A percentile compares a stretch with the other conserved stretches of the same genome.
Evolutionary conservation across 305 asterid species (phyloP).

Genomic region (Fraxinus angustifolia): DNA sequence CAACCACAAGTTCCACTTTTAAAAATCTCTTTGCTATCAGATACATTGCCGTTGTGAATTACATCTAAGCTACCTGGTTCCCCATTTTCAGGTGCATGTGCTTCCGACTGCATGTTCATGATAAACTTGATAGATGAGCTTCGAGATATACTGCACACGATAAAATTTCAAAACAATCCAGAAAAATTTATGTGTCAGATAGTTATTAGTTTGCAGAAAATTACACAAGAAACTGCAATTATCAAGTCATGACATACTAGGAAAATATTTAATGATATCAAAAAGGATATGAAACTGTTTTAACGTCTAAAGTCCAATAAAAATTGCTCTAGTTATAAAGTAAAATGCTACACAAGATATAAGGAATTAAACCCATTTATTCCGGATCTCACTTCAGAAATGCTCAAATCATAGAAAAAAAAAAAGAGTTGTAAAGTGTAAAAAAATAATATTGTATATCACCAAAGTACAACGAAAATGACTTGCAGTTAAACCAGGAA

Average conservation of each 20-base stretch:
- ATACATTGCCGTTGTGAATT: conserved; percentile 38
- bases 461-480: neutral
- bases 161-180: conserved; percentile 20
- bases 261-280: neutral
- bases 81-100: conserved; percentile 38
- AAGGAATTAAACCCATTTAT: neutral
- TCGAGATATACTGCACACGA: conserved; percentile 14
- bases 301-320: neutral
- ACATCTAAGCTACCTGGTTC: conserved; percentile 40
- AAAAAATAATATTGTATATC: neutral
- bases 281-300: neutral
- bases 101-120: conserved; percentile 58
- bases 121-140: conserved; percentile 26
- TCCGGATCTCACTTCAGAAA: neutral
- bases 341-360: neutral
- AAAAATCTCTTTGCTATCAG: conserved; percentile 42
- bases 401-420: neutral
- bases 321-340: neutral
- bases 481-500: neutral
- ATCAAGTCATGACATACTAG: neutral
- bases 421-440: neutral
- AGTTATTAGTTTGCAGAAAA: conserved; percentile 16
- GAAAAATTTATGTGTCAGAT: conserved; percentile 16
- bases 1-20: conserved; percentile 46
- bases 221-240: conserved; percentile 8